A percentile compares a stretch with the other conserved stretches of the same genome.
Evolutionary conservation across 805 yeast genomes (phyloP).

Genomic region (Metschnikowia dekortorum): DNA sequence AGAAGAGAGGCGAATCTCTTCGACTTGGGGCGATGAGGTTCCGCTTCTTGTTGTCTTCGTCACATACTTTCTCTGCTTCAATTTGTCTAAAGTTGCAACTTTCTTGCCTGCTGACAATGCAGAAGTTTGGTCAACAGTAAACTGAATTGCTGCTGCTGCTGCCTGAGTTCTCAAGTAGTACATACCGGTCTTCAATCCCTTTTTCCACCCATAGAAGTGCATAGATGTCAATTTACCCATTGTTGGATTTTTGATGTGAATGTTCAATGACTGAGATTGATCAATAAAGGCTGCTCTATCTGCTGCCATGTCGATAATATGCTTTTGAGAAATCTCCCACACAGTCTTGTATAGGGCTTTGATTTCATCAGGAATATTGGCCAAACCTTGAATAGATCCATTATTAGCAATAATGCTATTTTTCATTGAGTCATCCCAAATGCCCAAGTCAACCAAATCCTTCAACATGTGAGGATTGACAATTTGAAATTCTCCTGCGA

Average conservation of each 20-base stretch:
- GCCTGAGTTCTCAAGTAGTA: slow-evolving; percentile 97
- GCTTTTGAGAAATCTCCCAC: slow-evolving; percentile 59
- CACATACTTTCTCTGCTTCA: slow-evolving; percentile 36
- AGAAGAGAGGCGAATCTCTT: slow-evolving; percentile 22
- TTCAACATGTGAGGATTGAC: slow-evolving; percentile 56
- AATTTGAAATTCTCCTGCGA: slow-evolving; percentile 62
- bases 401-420: slow-evolving; percentile 52
- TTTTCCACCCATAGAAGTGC: slow-evolving; percentile 99
- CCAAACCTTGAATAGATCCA: slow-evolving; percentile 54
- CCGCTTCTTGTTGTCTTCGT: slow-evolving; percentile 21
- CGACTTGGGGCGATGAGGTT: slow-evolving; percentile 18
- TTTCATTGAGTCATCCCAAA: slow-evolving; percentile 57
- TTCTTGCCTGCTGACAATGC: slow-evolving; percentile 36
- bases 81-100: slow-evolving; percentile 36
- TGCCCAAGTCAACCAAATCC: slow-evolving; percentile 54
- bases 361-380: slow-evolving; percentile 50
- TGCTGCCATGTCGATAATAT: slow-evolving; percentile 59
- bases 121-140: slow-evolving; percentile 47
- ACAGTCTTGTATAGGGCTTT: slow-evolving; percentile 56
- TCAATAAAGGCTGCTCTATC: slow-evolving; percentile 76
- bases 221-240: slow-evolving; percentile 95
- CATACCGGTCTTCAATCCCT: slow-evolving; percentile 98
- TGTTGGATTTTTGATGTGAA: slow-evolving; percentile 84
- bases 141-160: slow-evolving; percentile 94
- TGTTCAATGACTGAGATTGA: slow-evolving; percentile 91